Base-by-base conservation (phyloP, 495 filamentous ascomycete species). In the Alectoria sarmentosa region DNA sequence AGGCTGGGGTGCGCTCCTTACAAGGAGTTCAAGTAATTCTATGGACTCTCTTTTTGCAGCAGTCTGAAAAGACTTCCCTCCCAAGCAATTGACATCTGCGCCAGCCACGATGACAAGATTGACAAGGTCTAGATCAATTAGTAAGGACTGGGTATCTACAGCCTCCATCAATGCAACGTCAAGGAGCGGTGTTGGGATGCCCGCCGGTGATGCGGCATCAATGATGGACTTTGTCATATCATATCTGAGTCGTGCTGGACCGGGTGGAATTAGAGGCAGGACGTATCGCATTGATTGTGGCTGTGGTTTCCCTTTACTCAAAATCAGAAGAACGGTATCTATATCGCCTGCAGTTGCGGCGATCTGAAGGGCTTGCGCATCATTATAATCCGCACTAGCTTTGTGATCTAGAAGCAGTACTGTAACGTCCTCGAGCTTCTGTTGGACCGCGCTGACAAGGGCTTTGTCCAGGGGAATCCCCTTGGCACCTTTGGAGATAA, bases 331-430 rank as follows among this genome's bases (percentile, higher is more conserved):
- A 7, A 65, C 23, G 1, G 44, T 68, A 36, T 32, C n/a, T 36
- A 65, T 30, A 41, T 68, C 66, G 23, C 46, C 46, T 21, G 55
- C 62, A 23, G 46, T 62, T 37, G 58, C 58, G 37, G 66, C 66
- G 19, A 62, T 68, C 32, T 56, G 55, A 26, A 68, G 66, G 23
- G 66, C 56, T 42, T 68, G 66, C 34, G 66, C 49, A 34, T 61
- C 66, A 6, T 68, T 58, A 34, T 58, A 54, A 17, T 65, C 49
- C 9, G 63, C 62, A 37, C 42, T 61, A 61, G 66, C 66, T 42
- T 65, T 54, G 48, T 68, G 66, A 37, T 68, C 62, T 21, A 68
- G 48, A 28, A 68, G 66, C n/a, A 68, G 49, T 37, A 38, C 36
- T 19, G 52, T 60, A 11, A 58, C 52, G 15, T 23, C n/a, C 26